phyloP scores from a whole-genome alignment of 176 grass and related monocot genomes.

The Musa schizocarpa region DNA sequence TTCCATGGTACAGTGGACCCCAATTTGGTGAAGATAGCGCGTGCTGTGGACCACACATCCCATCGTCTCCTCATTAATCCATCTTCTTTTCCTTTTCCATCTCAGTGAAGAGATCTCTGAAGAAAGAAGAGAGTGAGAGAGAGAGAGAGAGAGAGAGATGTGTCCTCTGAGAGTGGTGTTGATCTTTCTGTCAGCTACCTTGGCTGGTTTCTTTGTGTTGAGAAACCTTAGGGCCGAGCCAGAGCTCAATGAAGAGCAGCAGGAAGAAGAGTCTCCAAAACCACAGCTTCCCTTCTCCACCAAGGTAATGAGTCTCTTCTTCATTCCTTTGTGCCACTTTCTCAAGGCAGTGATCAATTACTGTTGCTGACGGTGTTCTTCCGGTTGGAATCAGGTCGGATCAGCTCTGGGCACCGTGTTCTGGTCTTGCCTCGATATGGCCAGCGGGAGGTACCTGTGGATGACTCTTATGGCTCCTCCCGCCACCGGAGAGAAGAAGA shows the following conservation, averaged over 20 bases:
- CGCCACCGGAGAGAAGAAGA: background rate
- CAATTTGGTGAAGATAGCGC: no score
- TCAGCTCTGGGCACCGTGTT: conserved; percentile 53
- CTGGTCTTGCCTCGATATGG: conserved; percentile 85
- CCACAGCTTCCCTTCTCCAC: conserved; percentile 18
- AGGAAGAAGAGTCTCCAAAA: conserved; percentile 19
- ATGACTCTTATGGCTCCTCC: conserved; percentile 50
- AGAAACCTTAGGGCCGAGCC: conserved; percentile 46
- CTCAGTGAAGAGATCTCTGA: no score
- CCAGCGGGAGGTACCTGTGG: conserved; percentile 79
- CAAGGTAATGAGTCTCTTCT: conserved; percentile 11
- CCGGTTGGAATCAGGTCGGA: conserved; percentile 40
- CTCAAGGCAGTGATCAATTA: no score
- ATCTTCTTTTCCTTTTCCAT: no score
- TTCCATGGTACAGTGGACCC: no score
- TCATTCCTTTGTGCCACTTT: no score
- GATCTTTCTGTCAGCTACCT: conserved; percentile 88
- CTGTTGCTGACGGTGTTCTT: background rate
- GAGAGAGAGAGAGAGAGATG: conserved; percentile 26
- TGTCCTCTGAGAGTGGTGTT: conserved; percentile 76
- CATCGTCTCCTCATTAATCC: no score
- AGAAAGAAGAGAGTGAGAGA: background rate
- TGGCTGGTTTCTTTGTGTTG: conserved; percentile 93
- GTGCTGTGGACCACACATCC: no score
- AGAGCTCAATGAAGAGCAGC: conserved; percentile 21